Percentiles rank a stretch among this genome's conserved stretches.
Evolutionary conservation across 129 eudicot species (phyloP).

Genomic region (Cynara cardunculus): DNA sequence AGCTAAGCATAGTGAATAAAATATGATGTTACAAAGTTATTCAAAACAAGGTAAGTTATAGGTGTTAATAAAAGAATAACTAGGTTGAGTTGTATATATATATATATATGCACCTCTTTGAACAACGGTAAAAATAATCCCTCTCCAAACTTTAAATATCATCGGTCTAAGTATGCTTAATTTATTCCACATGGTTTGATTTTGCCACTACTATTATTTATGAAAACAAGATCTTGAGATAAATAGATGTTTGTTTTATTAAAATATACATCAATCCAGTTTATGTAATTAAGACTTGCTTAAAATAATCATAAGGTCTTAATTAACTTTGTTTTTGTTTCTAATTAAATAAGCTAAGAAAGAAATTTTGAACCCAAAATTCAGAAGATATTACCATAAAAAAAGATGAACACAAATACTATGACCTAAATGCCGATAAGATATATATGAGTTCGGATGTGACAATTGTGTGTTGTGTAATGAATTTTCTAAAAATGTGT

Average conservation of each 20-base stretch:
- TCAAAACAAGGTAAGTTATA: neutral
- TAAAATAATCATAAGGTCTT: neutral
- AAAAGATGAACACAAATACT: neutral
- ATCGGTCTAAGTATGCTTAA: too few species aligned
- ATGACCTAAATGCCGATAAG: too few species aligned
- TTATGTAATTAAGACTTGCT: neutral
- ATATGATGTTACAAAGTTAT: neutral
- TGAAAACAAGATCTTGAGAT: neutral
- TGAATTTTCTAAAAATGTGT: neutral
- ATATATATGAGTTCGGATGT: neutral
- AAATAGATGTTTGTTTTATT: neutral
- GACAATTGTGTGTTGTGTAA: neutral
- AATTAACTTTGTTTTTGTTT: neutral
- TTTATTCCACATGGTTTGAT: neutral
- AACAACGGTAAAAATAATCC: neutral
- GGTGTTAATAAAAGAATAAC: neutral
- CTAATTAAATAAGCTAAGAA: neutral
- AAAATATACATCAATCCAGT: too few species aligned
- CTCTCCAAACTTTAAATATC: neutral
- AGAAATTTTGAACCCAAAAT: neutral
- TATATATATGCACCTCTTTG: neutral
- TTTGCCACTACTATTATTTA: neutral
- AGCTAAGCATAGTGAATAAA: conserved; percentile 4
- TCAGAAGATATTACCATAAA: neutral
- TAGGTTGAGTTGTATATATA: neutral